Conservation (phyloP, 2,329 filamentous ascomycete genomes). For the Talaromyces sp. region DNA sequence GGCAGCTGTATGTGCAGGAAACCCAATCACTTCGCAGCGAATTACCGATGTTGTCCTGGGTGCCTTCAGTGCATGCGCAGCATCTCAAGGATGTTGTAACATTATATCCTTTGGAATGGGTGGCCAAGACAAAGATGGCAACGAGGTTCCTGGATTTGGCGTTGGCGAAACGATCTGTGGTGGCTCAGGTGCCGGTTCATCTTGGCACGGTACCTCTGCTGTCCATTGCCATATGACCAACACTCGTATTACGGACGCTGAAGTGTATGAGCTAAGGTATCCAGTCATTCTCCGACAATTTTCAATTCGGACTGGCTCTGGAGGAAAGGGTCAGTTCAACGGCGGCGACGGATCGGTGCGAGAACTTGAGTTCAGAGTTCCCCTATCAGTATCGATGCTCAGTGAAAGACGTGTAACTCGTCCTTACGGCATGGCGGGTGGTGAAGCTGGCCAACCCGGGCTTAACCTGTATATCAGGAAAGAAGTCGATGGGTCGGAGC, state of each 20-base stretch:
- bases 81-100: slow-evolving; percentile 75
- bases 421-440: slow-evolving; percentile 9
- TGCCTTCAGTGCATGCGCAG: slow-evolving; percentile 74
- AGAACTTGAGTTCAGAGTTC: slow-evolving; percentile 8
- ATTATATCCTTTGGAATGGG: slow-evolving; percentile 81
- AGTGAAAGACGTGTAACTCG: slow-evolving; percentile 17
- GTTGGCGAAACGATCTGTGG: slow-evolving; percentile 87
- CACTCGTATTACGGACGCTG: slow-evolving; percentile 73
- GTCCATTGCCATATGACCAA: slow-evolving; percentile 88
- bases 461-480: slow-evolving; percentile 9
- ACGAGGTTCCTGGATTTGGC: slow-evolving; percentile 64
- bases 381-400: slow-evolving; percentile 16
- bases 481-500: slow-evolving; percentile 13
- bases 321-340: slow-evolving; percentile 7
- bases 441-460: slow-evolving; percentile 8
- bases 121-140: slow-evolving; percentile 56
- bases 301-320: slow-evolving; percentile 7
- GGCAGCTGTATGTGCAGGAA: slow-evolving; percentile 77
- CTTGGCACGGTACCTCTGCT: slow-evolving; percentile 70
- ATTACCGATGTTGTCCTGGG: slow-evolving; percentile 79
- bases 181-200: slow-evolving; percentile 68
- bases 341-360: slow-evolving; percentile 9
- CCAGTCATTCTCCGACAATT: slow-evolving; percentile 9
- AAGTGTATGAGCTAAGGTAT: slow-evolving; percentile 7
- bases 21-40: slow-evolving; percentile 72